phyloP scores from a whole-genome alignment of 768 basidiomycete species.

The Chalciporus piperatus region DNA sequence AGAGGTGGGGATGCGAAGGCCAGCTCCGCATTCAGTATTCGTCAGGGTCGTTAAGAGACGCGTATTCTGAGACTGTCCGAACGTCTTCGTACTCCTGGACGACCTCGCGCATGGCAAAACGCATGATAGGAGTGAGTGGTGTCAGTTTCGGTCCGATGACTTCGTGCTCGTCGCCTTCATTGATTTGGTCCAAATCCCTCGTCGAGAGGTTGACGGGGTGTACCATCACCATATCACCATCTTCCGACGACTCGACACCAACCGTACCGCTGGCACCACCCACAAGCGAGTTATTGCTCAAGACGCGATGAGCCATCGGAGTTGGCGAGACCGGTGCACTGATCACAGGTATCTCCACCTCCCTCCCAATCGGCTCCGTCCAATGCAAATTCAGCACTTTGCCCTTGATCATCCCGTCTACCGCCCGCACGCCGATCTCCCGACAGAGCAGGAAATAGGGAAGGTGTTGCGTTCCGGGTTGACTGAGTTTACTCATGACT shows the following conservation, averaged over 20 bases:
- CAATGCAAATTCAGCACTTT: slow-evolving; percentile 73
- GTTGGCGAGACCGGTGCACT: slow-evolving; percentile 25
- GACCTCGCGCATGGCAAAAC: slow-evolving; percentile 81
- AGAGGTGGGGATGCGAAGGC: background rate
- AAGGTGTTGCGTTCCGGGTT: slow-evolving; percentile 58
- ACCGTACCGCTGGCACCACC: slow-evolving; percentile 41
- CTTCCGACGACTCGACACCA: slow-evolving; percentile 38
- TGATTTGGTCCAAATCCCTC: slow-evolving; percentile 43
- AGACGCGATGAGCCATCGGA: slow-evolving; percentile 26
- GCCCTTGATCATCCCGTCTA: slow-evolving; percentile 83
- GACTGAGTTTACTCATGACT: slow-evolving; percentile 76
- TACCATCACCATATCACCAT: slow-evolving; percentile 51
- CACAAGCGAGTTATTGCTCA: slow-evolving; percentile 28
- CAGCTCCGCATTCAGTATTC: slow-evolving; percentile 47
- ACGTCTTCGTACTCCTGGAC: slow-evolving; percentile 80
- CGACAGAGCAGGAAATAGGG: slow-evolving; percentile 81
- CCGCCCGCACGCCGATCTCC: slow-evolving; percentile 78
- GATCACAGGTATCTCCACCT: slow-evolving; percentile 35
- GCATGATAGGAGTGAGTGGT: slow-evolving; percentile 77
- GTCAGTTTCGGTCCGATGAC: slow-evolving; percentile 71
- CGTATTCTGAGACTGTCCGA: slow-evolving; percentile 73
- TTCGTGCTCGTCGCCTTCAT: slow-evolving; percentile 55
- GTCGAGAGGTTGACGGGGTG: slow-evolving; percentile 35
- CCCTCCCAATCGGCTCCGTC: slow-evolving; percentile 67
- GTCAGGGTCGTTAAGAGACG: slow-evolving; percentile 66